Base-by-base conservation (phyloP, 257 asterid genomes). In the Fraxinus pennsylvanica region DNA sequence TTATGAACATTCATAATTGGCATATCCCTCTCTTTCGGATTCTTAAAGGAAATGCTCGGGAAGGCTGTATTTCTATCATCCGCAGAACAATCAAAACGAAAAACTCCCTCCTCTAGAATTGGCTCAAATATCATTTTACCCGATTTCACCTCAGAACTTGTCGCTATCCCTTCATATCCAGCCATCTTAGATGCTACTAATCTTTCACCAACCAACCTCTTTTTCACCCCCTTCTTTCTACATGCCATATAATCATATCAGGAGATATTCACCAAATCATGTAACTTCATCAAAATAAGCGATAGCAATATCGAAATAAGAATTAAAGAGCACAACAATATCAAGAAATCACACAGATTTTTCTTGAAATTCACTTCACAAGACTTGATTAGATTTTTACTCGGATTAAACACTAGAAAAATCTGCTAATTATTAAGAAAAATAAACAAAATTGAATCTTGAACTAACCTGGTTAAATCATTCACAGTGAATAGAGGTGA, bases 21-120 rank as follows among this genome's bases (percentile, higher is more conserved):
- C 2, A 92, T 87, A 79, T 95, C 98, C 88, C 99, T 91, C 52
- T 82, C 90, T 80, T 78, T 85, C 0, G 91, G 84, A 54, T 86
- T 75, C 66, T 87, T 85, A 80, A 96, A 93, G 39, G 97, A 93
- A 81, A 90, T 71, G 85, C 94, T 96, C 1, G 99, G 98, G 87
- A 88, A 89, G 50, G 98, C 95, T 52, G 85, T 84, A 81, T 85
- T 80, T 82, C 93, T 84, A 82, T 87, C 97, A 69, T 92, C 93
- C 29, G 82, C 85, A 15, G 99, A 95, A 80, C 94, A 95, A 85
- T 95, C 99, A 76, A 95, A 93, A 25, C 99, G 94, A 68, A 91
- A 90, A 76, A 91, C 94, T 32, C 97, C 99, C 66, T 95, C 94
- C 84, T 89, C 99, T 10, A 93, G 85, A 84, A 95, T 92, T 4